Base-by-base conservation (phyloP, 371 early-diverging fungal species). In the Apophysomyces trapeziformis region DNA sequence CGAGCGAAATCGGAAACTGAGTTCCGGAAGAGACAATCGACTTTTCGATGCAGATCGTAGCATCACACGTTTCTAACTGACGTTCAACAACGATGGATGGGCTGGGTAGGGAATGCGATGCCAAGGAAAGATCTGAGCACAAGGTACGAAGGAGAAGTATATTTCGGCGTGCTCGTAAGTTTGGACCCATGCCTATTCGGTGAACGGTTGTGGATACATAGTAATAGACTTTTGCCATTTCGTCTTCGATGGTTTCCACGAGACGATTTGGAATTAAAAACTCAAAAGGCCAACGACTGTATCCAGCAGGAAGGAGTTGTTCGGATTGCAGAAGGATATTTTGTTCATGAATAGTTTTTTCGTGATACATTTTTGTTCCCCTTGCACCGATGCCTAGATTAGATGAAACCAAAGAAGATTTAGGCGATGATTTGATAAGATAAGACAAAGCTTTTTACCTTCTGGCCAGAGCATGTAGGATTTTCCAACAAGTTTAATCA, bases 391-490 rank as follows among this genome's bases (percentile, higher is more conserved):
- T 63, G 18, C 71, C 75, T 70, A 58, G 9, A 38, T n/a, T 45
- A 38, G 38, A 62, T 14, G 45, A 16, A 18, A 2, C 4, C 12
- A 26, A 14, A 56, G 16, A 18, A 8, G n/a, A 5, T 8, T 11
- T 60, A 32, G 21, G 46, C 41, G 61, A 38, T n/a, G 9, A n/a
- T 1, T 18, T 57, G 5, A 67, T 6, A 12, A 21, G 6, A 41
- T 32, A 41, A 13, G 26, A 13, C 13, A 18, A 26, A 1, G n/a
- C 16, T 61, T 8, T 47, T 57, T 76, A 83, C 83, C 80, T 75
- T 83, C 81, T 9, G 84, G 84, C 84, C 84, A 83, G 8, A 83
- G 45, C 32, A 64, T 77, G 35, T 74, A 62, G 9, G 75, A 73
- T 63, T 77, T 76, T 8, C 84, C 84, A 37, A 73, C 64, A 26